These are phyloP conservation scores for Tolypocladium sp. DNA, from an alignment of 2,329 filamentous ascomycete species.

Conservation along the genomic window DNA sequence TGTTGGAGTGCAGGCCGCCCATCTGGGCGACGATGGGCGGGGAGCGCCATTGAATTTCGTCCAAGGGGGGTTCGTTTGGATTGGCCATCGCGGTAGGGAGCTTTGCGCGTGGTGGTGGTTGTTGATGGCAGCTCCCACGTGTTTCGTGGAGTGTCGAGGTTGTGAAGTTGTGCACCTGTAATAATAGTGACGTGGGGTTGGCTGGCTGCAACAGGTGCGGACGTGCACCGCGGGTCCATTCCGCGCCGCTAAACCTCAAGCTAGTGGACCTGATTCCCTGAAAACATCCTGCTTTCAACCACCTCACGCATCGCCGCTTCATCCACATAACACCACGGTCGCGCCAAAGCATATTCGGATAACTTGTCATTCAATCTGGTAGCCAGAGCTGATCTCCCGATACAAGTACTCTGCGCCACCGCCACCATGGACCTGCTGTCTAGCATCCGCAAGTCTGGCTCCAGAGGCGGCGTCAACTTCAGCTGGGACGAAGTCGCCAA, in stretches of 20 bases:
- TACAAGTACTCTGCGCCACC: neutral
- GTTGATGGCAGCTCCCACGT: constrained; percentile 1
- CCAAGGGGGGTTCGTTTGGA: constrained; percentile 44
- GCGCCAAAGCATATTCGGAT: neutral
- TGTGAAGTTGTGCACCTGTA: neutral
- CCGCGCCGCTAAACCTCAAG: neutral
- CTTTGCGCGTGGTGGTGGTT: neutral
- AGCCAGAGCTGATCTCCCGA: neutral
- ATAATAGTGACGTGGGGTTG: constrained; percentile 5
- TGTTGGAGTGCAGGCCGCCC: constrained; percentile 55
- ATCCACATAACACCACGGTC: neutral
- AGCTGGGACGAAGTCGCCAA: constrained; percentile 91
- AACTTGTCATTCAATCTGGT: neutral
- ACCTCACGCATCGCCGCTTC: neutral
- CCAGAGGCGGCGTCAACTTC: constrained; percentile 89
- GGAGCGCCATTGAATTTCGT: constrained; percentile 59
- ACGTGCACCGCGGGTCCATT: constrained; percentile 6
- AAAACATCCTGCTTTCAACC: neutral
- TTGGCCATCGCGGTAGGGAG: constrained; percentile 26
- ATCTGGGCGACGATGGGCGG: constrained; percentile 39
- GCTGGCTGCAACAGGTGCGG: constrained; percentile 9
- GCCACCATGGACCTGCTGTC: constrained; percentile 79
- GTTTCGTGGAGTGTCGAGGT: neutral
- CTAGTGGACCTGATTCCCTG: neutral
- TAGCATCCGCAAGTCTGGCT: constrained; percentile 82